Percentiles rank a stretch among this genome's conserved stretches.
Conservation (phyloP, 2,329 filamentous ascomycete genomes). For the Phyllosticta citribraziliensis region DNA sequence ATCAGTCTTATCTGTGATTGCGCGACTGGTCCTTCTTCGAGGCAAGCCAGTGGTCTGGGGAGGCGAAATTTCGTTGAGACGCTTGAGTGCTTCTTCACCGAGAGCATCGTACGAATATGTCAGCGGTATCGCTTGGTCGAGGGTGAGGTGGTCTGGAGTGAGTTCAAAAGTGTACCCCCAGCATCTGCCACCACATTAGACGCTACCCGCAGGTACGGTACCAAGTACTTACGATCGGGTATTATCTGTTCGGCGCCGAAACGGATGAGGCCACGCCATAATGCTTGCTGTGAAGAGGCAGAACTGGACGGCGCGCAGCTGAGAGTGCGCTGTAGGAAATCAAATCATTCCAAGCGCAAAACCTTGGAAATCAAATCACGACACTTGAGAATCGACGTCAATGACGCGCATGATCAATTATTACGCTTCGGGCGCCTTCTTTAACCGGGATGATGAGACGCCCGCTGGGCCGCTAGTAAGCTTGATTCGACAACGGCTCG, state of each 20-base stretch:
- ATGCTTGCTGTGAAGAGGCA: not conserved
- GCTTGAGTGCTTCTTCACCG: constrained; percentile 55
- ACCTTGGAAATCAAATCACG: not conserved
- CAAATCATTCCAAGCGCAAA: not conserved
- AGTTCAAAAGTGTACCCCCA: constrained; percentile 64
- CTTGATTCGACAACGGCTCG: not conserved
- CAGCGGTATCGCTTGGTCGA: constrained; percentile 49
- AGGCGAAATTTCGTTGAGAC: constrained; percentile 52
- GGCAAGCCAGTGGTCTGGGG: constrained; percentile 29
- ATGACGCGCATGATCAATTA: not conserved
- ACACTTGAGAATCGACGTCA: not conserved
- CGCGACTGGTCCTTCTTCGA: constrained; percentile 26
- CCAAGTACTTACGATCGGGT: constrained; percentile 29
- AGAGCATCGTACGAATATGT: constrained; percentile 60
- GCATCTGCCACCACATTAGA: constrained; percentile 21
- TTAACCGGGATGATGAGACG: not conserved
- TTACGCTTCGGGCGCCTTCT: not conserved
- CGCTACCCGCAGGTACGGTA: not conserved
- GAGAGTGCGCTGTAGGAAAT: not conserved
- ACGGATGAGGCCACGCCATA: constrained; percentile 37
- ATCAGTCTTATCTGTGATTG: constrained; percentile 16
- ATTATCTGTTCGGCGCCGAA: constrained; percentile 32
- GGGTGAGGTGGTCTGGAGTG: constrained; percentile 53
- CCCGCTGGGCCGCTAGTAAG: not conserved
- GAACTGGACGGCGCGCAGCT: not conserved